These are phyloP conservation scores for Phaeosphaeria sp. DNA, from an alignment of 2,329 filamentous ascomycete species.

Conservation along the genomic window DNA sequence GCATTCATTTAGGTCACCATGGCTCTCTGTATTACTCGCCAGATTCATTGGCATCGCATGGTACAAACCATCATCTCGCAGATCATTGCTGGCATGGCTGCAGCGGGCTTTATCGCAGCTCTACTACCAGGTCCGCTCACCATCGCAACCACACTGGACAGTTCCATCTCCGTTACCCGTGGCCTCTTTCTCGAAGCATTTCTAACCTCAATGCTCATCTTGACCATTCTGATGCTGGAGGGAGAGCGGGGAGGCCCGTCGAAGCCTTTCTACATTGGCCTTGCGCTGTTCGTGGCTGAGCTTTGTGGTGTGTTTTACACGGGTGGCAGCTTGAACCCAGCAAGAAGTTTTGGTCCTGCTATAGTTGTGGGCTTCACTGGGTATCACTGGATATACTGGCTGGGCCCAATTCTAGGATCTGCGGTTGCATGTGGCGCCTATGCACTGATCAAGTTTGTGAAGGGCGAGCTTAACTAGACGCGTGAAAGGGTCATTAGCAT, in stretches of 20 bases:
- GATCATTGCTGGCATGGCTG: conserved; percentile 37
- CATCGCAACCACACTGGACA: conserved; percentile 29
- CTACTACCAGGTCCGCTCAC: conserved; percentile 39
- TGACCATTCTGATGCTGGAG: conserved; percentile 63
- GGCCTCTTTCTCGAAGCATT: conserved; percentile 41
- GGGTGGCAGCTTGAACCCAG: conserved; percentile 55
- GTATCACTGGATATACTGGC: conserved; percentile 53
- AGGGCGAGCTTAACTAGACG: neutral
- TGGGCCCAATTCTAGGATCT: conserved; percentile 51
- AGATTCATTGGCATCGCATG: conserved; percentile 30
- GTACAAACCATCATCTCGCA: conserved; percentile 36
- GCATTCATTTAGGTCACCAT: conserved; percentile 28
- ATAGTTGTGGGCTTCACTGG: conserved; percentile 49
- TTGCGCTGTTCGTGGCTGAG: conserved; percentile 70
- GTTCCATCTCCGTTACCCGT: conserved; percentile 29
- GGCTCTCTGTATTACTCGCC: conserved; percentile 26
- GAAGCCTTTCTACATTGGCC: conserved; percentile 75
- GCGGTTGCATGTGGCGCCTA: conserved; percentile 58
- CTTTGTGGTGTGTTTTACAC: conserved; percentile 57
- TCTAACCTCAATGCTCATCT: conserved; percentile 43
- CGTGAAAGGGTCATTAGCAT: neutral
- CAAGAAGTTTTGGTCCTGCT: conserved; percentile 54
- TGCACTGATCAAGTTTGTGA: conserved; percentile 45
- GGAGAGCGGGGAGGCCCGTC: conserved; percentile 60
- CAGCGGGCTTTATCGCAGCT: conserved; percentile 36